Evolutionary conservation across 208 protist species (phyloP), one percentile per base, ranked within the genome.

Genomic region (Leishmania turanica): DNA sequence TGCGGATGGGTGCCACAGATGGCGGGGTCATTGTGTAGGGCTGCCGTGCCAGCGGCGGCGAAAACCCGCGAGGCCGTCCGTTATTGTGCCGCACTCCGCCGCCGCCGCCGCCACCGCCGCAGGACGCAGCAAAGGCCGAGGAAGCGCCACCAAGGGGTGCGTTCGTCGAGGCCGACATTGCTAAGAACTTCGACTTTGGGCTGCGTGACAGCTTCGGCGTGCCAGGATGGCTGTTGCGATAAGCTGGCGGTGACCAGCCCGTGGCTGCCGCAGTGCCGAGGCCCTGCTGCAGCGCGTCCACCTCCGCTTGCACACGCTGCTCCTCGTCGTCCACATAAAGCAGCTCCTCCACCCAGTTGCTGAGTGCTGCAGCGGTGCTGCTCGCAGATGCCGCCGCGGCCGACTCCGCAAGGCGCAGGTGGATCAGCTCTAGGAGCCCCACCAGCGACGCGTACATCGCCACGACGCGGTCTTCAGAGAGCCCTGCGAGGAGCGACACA

Each of bases 401-500:
- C 7, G 62, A 65, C 13, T n/a, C 53, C 17, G n/a, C 21, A 7
- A 83, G 77, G 8, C 85, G 87, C 1, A 42, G 54, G 8, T 89
- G 84, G 64, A 94, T 85, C 75, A 87, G 83, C 84, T 96, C 91
- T 27, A 96, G 86, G 42, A 96, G 73, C 11, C 88, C 88, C 34
- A 96, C 83, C 45, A 95, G 85, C 47, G 87, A 84, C n/a, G 93
- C 90, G 79, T 95, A 96, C 84, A 95, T 84, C 5, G 86, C 87
- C 56, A 94, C 89, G 1, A 93, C 84, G 60, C 91, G 91, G 74
- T 92, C 90, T 66, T 96, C 91, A 19, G 93, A 92, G 34, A 95
- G 75, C 27, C 93, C 91, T 64, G 85, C 83, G 7, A 96, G 76
- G 47, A 96, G 82, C 17, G 90, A 89, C 0, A 88, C 86, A 72